Evolutionary conservation across 2,329 filamentous ascomycete species (phyloP).

Genomic region (Alternaria solani): DNA sequence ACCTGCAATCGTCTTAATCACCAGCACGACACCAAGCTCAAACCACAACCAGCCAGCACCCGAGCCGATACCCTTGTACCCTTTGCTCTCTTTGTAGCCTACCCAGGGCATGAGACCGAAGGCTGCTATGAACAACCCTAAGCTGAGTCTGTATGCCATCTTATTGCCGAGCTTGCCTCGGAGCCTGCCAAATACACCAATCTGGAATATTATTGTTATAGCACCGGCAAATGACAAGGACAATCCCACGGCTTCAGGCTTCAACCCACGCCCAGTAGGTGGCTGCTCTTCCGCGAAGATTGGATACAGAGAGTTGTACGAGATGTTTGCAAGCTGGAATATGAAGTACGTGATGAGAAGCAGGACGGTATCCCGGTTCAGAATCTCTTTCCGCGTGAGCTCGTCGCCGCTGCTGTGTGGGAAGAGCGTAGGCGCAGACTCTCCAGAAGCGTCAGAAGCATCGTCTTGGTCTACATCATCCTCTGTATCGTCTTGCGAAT

Average conservation of each 20-base stretch:
- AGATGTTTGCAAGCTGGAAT: conserved; percentile 93
- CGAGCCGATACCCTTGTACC: conserved; percentile 61
- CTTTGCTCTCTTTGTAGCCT: conserved; percentile 72
- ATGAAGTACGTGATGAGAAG: conserved; percentile 87
- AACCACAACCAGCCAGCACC: conserved; percentile 77
- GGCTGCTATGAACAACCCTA: conserved; percentile 81
- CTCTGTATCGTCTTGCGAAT: conserved; percentile 45
- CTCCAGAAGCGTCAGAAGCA: conserved; percentile 45
- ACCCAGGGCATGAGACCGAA: conserved; percentile 92
- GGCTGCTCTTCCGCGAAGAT: conserved; percentile 82
- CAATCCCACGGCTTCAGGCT: conserved; percentile 82
- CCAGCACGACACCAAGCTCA: conserved; percentile 80
- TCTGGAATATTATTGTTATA: conserved; percentile 88
- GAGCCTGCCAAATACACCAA: conserved; percentile 81
- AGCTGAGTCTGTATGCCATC: conserved; percentile 78
- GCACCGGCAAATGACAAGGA: conserved; percentile 84
- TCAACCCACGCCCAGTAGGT: conserved; percentile 79
- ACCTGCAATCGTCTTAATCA: conserved; percentile 88
- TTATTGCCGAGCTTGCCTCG: conserved; percentile 84
- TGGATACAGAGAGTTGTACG: conserved; percentile 93
- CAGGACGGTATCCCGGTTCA: conserved; percentile 82
- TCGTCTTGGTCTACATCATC: conserved; percentile 56
- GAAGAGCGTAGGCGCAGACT: conserved; percentile 51
- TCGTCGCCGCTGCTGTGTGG: conserved; percentile 50
- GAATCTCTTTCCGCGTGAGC: conserved; percentile 66